Percentiles rank a stretch among this genome's conserved stretches.
These are phyloP conservation scores for Solanum commersonii DNA, from an alignment of 257 asterid species.

Conservation along the genomic window DNA sequence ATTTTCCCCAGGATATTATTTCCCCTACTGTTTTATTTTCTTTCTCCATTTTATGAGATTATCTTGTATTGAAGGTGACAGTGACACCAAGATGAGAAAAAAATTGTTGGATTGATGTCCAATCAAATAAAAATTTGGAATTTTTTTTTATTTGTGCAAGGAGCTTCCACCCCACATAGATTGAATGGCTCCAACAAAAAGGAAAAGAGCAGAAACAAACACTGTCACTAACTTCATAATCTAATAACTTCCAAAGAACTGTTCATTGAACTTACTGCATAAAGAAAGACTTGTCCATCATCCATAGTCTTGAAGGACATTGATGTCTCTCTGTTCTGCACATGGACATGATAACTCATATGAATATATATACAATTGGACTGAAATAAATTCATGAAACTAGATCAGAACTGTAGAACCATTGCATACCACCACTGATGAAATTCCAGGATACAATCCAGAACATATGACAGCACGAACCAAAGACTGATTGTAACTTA, in stretches of 20 bases:
- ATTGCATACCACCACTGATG: slow-evolving; percentile 79
- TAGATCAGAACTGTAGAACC: neutral
- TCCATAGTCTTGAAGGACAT: slow-evolving; percentile 99
- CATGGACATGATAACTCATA: neutral
- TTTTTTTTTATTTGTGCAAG: neutral
- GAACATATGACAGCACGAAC: slow-evolving; percentile 99
- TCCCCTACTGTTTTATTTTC: neutral
- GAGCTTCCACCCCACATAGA: neutral
- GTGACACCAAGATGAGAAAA: neutral
- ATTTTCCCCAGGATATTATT: neutral
- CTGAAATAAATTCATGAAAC: neutral
- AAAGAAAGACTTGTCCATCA: slow-evolving; percentile 89
- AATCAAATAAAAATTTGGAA: neutral
- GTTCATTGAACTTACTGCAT: slow-evolving; percentile 60
- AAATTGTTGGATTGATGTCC: neutral
- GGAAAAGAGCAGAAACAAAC: neutral
- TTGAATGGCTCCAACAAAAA: neutral
- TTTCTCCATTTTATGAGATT: neutral
- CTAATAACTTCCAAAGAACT: neutral
- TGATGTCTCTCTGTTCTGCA: slow-evolving; percentile 91
- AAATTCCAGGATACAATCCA: slow-evolving; percentile 91
- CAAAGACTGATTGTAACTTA: slow-evolving; percentile 86
- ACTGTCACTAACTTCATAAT: neutral
- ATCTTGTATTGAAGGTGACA: neutral
- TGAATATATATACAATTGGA: neutral